These are phyloP conservation scores for Acephala macrosclerotiorum DNA, from an alignment of 2,329 filamentous ascomycete species.

Conservation along the genomic window DNA sequence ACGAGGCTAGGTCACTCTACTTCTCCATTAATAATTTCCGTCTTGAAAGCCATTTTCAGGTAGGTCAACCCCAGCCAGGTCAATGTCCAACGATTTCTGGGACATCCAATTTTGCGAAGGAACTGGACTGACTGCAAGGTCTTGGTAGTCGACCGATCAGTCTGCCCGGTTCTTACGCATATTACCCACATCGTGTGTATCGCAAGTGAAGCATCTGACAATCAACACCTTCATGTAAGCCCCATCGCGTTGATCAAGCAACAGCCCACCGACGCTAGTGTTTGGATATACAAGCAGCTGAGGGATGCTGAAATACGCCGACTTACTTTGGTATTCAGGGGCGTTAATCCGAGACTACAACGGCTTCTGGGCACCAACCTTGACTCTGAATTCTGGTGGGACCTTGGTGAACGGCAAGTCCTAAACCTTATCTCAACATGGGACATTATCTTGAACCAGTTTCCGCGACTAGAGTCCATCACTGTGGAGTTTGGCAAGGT, in stretches of 20 bases:
- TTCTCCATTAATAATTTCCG: background rate
- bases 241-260: too few relatives aligned
- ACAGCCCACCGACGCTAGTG: too few relatives aligned
- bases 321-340: too few relatives aligned
- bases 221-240: background rate
- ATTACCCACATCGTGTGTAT: background rate
- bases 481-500: background rate
- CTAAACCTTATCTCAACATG: background rate
- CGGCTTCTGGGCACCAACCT: too few relatives aligned
- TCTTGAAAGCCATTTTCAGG: background rate
- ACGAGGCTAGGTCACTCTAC: background rate
- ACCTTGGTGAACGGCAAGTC: background rate
- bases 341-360: too few relatives aligned
- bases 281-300: too few relatives aligned
- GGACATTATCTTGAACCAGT: background rate
- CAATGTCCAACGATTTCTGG: too few relatives aligned
- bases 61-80: too few relatives aligned
- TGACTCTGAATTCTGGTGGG: background rate
- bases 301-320: too few relatives aligned
- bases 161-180: background rate
- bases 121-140: too few relatives aligned
- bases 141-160: background rate
- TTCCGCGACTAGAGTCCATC: background rate
- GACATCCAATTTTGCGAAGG: too few relatives aligned
- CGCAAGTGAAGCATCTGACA: background rate